Percentiles rank a stretch among this genome's conserved stretches.
These are phyloP conservation scores for Aphanoascus verrucosus DNA, from an alignment of 2,329 filamentous ascomycete genomes.

Conservation along the genomic window DNA sequence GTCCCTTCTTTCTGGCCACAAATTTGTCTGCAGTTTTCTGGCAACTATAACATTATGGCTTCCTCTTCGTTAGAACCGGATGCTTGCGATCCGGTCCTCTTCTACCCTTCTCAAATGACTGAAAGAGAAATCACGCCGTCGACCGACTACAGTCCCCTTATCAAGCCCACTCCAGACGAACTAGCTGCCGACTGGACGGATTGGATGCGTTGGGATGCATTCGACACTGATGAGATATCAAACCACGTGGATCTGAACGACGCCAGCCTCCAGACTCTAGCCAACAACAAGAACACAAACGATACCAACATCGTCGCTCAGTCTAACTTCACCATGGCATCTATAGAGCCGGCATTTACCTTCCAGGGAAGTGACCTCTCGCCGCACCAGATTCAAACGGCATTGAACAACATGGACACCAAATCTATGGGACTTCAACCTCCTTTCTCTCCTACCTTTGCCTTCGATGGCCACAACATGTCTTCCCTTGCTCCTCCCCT, in stretches of 20 bases:
- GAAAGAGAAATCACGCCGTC: conserved; percentile 8
- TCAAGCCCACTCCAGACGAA: conserved; percentile 21
- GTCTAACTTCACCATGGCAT: background rate
- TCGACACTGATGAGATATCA: conserved; percentile 24
- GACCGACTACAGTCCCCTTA: conserved; percentile 13
- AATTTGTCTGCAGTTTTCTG: background rate
- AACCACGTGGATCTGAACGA: conserved; percentile 18
- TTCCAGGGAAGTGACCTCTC: conserved; percentile 9
- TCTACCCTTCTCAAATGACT: conserved; percentile 4
- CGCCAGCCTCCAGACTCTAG: conserved; percentile 10
- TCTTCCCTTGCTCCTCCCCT: conserved; percentile 2
- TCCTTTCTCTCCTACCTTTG: conserved; percentile 9
- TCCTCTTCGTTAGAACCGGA: conserved; percentile 6
- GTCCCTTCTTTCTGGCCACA: background rate
- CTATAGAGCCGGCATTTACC: conserved; percentile 2
- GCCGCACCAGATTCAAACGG: conserved; percentile 3
- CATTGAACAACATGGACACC: background rate
- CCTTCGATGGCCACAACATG: conserved; percentile 5
- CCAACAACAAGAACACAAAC: conserved; percentile 9
- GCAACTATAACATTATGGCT: conserved; percentile 9
- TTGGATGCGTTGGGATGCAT: conserved; percentile 39
- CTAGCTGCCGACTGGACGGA: conserved; percentile 35
- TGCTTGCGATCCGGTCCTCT: conserved; percentile 6
- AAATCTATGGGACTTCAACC: conserved; percentile 1
- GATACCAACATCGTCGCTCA: background rate